Percentiles rank a stretch among this genome's conserved stretches.
Evolutionary conservation across 208 protist genomes (phyloP).

Genomic region (Acanthamoeba lugdunensis): DNA sequence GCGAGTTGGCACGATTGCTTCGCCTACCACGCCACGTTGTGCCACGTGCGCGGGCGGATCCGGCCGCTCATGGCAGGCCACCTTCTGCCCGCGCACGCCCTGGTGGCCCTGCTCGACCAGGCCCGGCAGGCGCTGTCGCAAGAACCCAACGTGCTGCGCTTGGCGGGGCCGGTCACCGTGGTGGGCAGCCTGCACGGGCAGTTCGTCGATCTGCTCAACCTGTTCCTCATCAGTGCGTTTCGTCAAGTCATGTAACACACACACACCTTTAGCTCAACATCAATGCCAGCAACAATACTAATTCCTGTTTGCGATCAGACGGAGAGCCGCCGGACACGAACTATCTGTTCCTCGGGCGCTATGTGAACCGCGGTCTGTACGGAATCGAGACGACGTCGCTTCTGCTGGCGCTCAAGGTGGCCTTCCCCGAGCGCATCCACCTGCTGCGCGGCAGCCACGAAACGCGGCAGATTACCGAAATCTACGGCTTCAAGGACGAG

Average conservation of each 20-base stretch:
- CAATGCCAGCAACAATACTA: background rate
- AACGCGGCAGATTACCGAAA: constrained; percentile 86
- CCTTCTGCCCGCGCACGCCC: background rate
- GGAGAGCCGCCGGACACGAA: constrained; percentile 88
- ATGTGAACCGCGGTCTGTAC: constrained; percentile 95
- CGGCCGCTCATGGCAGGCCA: background rate
- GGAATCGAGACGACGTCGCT: constrained; percentile 94
- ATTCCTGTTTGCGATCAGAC: background rate
- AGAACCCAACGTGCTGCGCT: background rate
- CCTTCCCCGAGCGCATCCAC: constrained; percentile 90
- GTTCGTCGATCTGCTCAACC: constrained; percentile 80
- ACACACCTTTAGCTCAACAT: background rate
- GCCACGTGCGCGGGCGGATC: background rate
- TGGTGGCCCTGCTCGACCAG: background rate
- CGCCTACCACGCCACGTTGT: background rate
- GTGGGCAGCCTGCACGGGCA: constrained; percentile 86
- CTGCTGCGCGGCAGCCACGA: constrained; percentile 95
- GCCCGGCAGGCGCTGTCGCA: background rate
- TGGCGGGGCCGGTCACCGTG: constrained; percentile 74
- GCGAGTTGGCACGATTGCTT: constrained; percentile 14
- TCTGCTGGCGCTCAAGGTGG: constrained; percentile 94
- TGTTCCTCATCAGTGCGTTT: constrained; percentile 74
- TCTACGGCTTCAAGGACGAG: constrained; percentile 99
- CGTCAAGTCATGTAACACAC: background rate
- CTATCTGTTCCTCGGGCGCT: constrained; percentile 97